Conservation (phyloP, 2,329 filamentous ascomycete genomes). For the Ambrosiella cleistominuta region DNA sequence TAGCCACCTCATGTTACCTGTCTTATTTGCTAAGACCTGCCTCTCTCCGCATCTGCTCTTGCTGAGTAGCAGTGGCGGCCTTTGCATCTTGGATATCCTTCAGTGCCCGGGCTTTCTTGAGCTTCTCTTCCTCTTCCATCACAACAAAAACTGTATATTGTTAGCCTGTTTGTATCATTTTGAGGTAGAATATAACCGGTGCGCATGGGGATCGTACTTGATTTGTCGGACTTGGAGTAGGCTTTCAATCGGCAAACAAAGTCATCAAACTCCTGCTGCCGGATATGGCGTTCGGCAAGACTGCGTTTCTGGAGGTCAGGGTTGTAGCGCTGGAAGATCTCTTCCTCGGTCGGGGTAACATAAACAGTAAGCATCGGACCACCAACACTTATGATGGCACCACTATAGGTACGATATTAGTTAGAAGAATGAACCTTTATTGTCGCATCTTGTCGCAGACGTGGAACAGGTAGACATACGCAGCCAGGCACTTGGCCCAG, state of each 20-base stretch:
- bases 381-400: constrained; percentile 54
- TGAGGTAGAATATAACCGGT: not conserved
- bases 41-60: constrained; percentile 33
- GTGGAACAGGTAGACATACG: constrained; percentile 30
- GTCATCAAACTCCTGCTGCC: constrained; percentile 72
- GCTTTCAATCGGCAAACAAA: constrained; percentile 75
- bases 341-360: constrained; percentile 71
- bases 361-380: constrained; percentile 73
- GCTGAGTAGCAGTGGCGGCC: constrained; percentile 26
- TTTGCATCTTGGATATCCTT: constrained; percentile 22
- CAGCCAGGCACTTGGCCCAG: constrained; percentile 52
- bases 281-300: constrained; percentile 58
- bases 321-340: constrained; percentile 82
- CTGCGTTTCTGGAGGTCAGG: constrained; percentile 83
- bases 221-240: constrained; percentile 79
- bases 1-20: not conserved
- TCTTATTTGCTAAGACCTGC: constrained; percentile 25
- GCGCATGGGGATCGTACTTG: constrained; percentile 41
- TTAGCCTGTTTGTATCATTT: not conserved
- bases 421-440: not conserved
- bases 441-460: not conserved
- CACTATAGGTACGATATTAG: constrained; percentile 31
- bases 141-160: constrained; percentile 30
- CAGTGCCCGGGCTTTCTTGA: constrained; percentile 22
- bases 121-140: constrained; percentile 30